Base-by-base conservation (phyloP, 257 asterid species). In the Buddleja alternifolia region DNA sequence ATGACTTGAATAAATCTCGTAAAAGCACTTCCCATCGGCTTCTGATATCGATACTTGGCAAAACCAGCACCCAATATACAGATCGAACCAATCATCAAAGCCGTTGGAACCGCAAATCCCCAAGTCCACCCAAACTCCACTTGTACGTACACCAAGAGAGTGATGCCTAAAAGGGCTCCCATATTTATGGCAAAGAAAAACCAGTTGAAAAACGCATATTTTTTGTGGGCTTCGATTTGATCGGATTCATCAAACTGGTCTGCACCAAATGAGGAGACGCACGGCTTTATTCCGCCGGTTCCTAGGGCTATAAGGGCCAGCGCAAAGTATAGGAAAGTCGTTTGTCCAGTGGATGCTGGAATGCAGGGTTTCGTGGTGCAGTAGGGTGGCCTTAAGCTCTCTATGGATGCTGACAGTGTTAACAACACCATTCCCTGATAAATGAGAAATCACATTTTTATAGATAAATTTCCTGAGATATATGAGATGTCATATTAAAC, bases 211-310 rank as follows among this genome's bases (percentile, higher is more conserved):
- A 90, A 90, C 4, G 90, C 76, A 19, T 84, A 90, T 10, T 90
- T 90, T 56, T 81, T 86, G 12, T 62, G 79, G 2, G 85, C 85
- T 78, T 90, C 97, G 0, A 56, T 67, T 7, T 57, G 17, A 11
- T 86, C 93, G 0, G 85, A 58, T 8, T 81, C 91, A 19, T 88
- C 95, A 16, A 84, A 90, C 62, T 90, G 95, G 46, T 90, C 95
- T 0, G 97, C 97, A 0, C 93, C 93, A 37, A 90, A 85, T 6
- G 93, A 81, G 58, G 97, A 90, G 16, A 87, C 93, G 59, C 96
- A 90, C 1, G 95, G 93, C 84, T 90, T 90, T 72, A 90, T 90
- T 10, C 96, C 96, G 0, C 97, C 93, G 0, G 97, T 90, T 42
- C 97, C 97, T 0, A 90, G 80, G 54, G 93, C 95, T 6, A 90